Conservation (phyloP, 495 filamentous ascomycete species). For the Tuber melanosporum region DNA sequence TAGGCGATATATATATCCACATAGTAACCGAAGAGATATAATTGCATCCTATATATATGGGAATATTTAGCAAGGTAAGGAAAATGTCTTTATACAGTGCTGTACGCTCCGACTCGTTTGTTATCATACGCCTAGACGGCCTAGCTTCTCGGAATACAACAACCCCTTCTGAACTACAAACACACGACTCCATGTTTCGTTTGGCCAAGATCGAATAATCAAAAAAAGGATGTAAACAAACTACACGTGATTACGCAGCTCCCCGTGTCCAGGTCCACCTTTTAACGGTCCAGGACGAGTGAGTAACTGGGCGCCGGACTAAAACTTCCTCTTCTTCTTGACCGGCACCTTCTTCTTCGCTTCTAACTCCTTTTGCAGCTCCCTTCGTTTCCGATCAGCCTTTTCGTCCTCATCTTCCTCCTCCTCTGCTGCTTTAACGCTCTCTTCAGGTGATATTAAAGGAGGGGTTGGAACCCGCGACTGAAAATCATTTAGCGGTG, state of each 20-base stretch:
- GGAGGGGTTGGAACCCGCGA: conserved; percentile 13
- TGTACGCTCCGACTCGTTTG: background rate
- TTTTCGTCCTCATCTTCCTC: conserved; percentile 46
- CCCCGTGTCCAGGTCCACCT: background rate
- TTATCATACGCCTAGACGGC: background rate
- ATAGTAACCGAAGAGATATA: background rate
- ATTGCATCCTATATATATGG: background rate
- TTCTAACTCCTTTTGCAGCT: conserved; percentile 52
- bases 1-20: background rate
- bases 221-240: background rate
- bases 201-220: background rate
- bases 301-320: background rate
- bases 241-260: background rate
- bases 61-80: background rate
- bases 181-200: background rate
- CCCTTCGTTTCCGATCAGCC: conserved; percentile 51
- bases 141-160: background rate
- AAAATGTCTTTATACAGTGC: background rate
- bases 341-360: conserved; percentile 51
- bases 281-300: background rate
- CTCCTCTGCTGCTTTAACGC: conserved; percentile 40
- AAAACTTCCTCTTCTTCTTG: conserved; percentile 57
- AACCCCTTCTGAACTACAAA: background rate
- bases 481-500: conserved; percentile 8
- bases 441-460: conserved; percentile 18